Base-by-base conservation (phyloP, 768 basidiomycete genomes). In the Pisolithus marmoratus region DNA sequence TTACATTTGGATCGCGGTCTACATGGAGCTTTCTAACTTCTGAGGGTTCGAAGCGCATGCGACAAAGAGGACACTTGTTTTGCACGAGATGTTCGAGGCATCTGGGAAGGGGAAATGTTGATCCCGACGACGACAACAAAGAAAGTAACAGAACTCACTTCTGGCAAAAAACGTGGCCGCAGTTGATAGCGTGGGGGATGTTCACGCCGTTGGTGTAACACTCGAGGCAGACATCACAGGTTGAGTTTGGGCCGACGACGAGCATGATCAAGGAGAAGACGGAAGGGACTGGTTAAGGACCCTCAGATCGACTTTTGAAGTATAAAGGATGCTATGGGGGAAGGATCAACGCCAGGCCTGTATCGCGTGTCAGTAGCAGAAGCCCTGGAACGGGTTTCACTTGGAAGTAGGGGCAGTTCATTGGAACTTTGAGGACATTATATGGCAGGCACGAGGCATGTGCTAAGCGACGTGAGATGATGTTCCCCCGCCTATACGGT, bases 221-320 rank as follows among this genome's bases (percentile, higher is more conserved):
- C 58, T 89, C 86, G 58, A 84, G 74, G 70, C 87, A 90, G 61
- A 89, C 78, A 70, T 89, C 87, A 76, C 87, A 90, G 46, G 74
- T 72, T 60, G 87, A 87, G 60, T 76, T 77, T 54, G 79, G 63
- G 60, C 79, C 78, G 64, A 86, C 64, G 65, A 77, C 79, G 60
- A 89, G 77, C 88, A 89, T 88, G 70, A 67, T 70, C 43, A 49
- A 56, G 20, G 38, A 27, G 34, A 34, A 51, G 46, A 48, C 34
- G 49, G 56, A 42, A 58, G 63, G 68, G 68, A 70, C 66, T 68
- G 64, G 60, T 53, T 55, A 68, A 68, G 66, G 68, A 68, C 66
- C 68, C 66, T 53, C 46, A 51, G 23, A 23, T 8, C 54, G 48
- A 51, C 47, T 48, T 53, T 43, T 31, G 42, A 7, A 49, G 56